Evolutionary conservation across 2,329 filamentous ascomycete genomes (phyloP), one percentile per base, ranked within the genome.

Genomic region (Aspergillus calidoustus): DNA sequence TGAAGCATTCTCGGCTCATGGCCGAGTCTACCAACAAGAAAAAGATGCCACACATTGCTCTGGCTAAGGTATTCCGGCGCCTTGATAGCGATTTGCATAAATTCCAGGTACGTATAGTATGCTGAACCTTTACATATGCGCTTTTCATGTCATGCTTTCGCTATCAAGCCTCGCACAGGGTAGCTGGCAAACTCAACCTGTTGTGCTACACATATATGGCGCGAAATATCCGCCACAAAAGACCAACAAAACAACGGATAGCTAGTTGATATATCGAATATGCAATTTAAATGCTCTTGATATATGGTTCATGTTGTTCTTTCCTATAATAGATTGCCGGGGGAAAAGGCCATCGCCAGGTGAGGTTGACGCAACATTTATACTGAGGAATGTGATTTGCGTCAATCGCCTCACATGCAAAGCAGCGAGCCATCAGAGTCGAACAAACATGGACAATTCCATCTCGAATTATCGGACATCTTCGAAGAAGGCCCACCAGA

Each of bases 391-490:
- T 51, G 55, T 46, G 47, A 54, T 38, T 43, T 46, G 28, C 5
- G n/a, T 44, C 50, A 60, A 65, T 64, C 48, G 61, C 64, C 54
- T 64, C 64, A 55, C 54, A 53, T 62, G 48, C 56, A 52, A 38
- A 43, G 28, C 41, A 57, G 47, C 56, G 30, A 51, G 56, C 19
- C 19, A 53, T 22, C 48, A 51, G 50, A 34, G 34, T 50, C 23
- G 51, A 54, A 38, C 44, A 43, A 47, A 30, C 51, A 25, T 22
- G 17, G 41, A 11, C 41, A 19, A 41, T 30, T 38, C 13, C 9
- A 46, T 28, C 41, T 31, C 48, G 17, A 30, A n/a, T 22, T 11
- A 13, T 22, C 50, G 47, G 55, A 15, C 23, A 30, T 25, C 47
- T 34, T 11, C 49, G n/a, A 46, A 49, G 28, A 34, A 34, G 38